Percentiles rank a stretch among this genome's conserved stretches.
Conservation (phyloP, 768 basidiomycete genomes). For the Boletus rubropictus region DNA sequence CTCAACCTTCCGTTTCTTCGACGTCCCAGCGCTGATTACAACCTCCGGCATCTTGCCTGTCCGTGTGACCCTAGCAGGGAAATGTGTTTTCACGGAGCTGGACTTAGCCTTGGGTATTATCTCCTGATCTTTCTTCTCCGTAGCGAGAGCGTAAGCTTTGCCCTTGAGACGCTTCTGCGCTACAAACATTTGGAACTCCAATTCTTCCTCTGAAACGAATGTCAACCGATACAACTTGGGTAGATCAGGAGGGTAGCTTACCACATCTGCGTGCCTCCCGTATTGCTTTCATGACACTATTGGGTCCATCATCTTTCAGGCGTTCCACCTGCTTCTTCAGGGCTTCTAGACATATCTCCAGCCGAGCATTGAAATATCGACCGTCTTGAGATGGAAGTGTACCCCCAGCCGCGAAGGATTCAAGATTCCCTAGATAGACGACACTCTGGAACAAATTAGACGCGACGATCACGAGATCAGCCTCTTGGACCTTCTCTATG, state of each 20-base stretch:
- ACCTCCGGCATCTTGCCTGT: constrained; percentile 52
- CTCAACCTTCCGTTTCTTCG: constrained; percentile 17
- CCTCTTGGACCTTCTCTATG: constrained; percentile 68
- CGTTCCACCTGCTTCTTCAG: constrained; percentile 64
- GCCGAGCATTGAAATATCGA: constrained; percentile 82
- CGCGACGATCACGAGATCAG: constrained; percentile 83
- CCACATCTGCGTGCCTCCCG: constrained; percentile 55
- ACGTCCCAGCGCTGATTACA: constrained; percentile 38
- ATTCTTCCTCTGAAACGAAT: constrained; percentile 42
- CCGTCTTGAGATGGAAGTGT: constrained; percentile 73
- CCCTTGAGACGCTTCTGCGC: constrained; percentile 70
- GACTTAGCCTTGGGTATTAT: constrained; percentile 13
- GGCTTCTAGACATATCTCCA: constrained; percentile 55
- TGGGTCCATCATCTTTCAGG: constrained; percentile 59
- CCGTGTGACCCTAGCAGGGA: constrained; percentile 28
- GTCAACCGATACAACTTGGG: not conserved
- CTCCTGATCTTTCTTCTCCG: constrained; percentile 31
- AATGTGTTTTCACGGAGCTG: constrained; percentile 16
- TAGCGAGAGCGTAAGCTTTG: constrained; percentile 62
- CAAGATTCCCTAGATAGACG: constrained; percentile 73
- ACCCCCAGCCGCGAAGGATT: constrained; percentile 61
- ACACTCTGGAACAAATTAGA: constrained; percentile 79
- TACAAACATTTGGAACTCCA: constrained; percentile 39
- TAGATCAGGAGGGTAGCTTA: constrained; percentile 28
- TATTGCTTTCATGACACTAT: constrained; percentile 59